Evolutionary conservation across 2,329 filamentous ascomycete species (phyloP), one percentile per base, ranked within the genome.

Genomic region (Colletotrichum lindemuthianum): DNA sequence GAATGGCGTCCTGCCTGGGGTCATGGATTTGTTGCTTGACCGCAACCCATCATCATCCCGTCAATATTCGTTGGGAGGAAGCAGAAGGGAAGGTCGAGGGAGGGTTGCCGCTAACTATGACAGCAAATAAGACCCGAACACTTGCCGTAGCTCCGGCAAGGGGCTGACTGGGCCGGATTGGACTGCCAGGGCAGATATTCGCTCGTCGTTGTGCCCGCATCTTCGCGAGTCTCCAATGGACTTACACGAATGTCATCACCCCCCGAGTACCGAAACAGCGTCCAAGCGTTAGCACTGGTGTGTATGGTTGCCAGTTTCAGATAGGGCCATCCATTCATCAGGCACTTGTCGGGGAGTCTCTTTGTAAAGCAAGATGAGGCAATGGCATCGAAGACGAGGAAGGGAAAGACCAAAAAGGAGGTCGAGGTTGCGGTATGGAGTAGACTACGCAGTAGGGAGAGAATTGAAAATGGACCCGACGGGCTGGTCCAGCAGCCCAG

Each of bases 161-260:
- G 53, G 47, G 24, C 24, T 24, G 24, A 24, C 24, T 24, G 24
- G 24, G 24, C 24, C 5, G 24, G 24, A 24, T 33, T 54, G 11
- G 43, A 37, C 11, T 49, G 49, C 32, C 16, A 52, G 43, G 58
- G 56, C 43, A 49, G 37, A 57, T 32, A 45, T 37, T 33, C n/a
- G 40, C 24, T 47, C 15, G 59, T n/a, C 16, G 41, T 52, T 37
- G 37, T 40, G 24, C 24, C 24, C 24, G 24, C 36, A 8, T 56
- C 12, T 7, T 40, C 51, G 13, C 8, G 13, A 33, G 41, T 65
- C 61, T 65, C 63, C 63, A 65, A 65, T 65, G 51, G 58, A 65
- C 63, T 65, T 65, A 65, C 63, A 65, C 63, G 58, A 59, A 63
- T 51, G 51, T 40, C 34, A 49, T 24, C 33, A 15, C 41, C 47